Base-by-base conservation (phyloP, 1,139 yeast genomes). In the Chernovozyma aurita region DNA sequence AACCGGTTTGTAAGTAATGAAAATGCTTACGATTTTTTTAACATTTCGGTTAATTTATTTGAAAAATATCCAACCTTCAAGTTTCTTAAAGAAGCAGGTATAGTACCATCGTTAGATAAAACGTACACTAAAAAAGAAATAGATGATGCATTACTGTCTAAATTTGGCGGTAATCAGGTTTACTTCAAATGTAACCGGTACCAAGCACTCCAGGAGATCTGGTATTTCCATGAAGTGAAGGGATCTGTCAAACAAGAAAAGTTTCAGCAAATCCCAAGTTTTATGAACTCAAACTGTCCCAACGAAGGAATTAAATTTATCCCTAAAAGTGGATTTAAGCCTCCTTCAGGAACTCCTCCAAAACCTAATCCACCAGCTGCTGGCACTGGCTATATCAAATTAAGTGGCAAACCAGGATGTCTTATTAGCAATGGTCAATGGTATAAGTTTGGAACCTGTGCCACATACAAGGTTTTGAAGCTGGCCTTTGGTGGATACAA, bases 401-500 rank as follows among this genome's bases (percentile, higher is more conserved):
- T 82, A 18, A 60, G 73, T 18, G 75, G 69, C 13, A 73, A 79
- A 38, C 54, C 68, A 4, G 96, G 95, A 2, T 87, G 96, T 61
- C 63, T 90, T 39, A 90, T 88, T 49, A 76, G 84, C 42, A 85
- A 78, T 50, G 97, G 97, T 4, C 76, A 78, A 47, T 88, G 95
- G 90, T 86, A 82, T 60, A 60, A 73, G 5, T 70, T 78, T 26
- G 97, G 97, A 1, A 80, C 95, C 1, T 90, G 97, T 60, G 97
- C 96, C 3, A 79, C 84, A 3, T 87, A 71, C 60, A 67, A 70
- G 15, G 49, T 69, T 14, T 62, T 46, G 22, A 50, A 77, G 37
- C 76, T 81, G 27, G 73, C 76, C 25, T 80, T 77, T 57, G 95
- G 94, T 4, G 90, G 90, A n/a, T 72, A 77, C 48, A 73, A 78